Base-by-base conservation (phyloP, 345 rosid genomes). In the Barbarea vulgaris region DNA sequence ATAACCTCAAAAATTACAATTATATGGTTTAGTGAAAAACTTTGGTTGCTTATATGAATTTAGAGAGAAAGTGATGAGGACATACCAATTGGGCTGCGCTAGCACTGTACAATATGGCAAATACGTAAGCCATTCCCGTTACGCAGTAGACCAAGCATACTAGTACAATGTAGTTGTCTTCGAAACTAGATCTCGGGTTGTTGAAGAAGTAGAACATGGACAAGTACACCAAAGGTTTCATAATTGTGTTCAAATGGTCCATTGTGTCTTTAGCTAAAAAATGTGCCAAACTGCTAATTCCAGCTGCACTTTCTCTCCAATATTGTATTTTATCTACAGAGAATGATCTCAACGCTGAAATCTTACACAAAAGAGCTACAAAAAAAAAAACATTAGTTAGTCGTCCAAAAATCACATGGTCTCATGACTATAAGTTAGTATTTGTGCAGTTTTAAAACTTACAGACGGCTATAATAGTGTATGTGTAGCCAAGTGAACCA, bases 191-290 rank as follows among this genome's bases (percentile, higher is more conserved):
- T 81, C 96, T 87, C 1, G 96, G 98, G 66, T 84, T 90, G 85
- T 87, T 89, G 91, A 90, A 93, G 93, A 90, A 93, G 79, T 86
- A 90, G 84, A 90, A 88, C 93, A 89, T 90, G 52, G 93, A 93
- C 67, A 93, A 79, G 79, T 88, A 93, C 44, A 90, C 90, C 63
- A 93, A 74, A 24, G 96, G 98, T 80, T 93, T 93, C 77, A 93
- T 46, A 31, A 87, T 36, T 34, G 85, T 86, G 73, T 83, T 88
- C 76, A 93, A 84, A 74, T 80, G 91, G 63, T 93, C 98, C 22
- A 88, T 60, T 37, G 93, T 90, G 51, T 93, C 96, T 80, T 86
- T 93, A 4, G 98, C 83, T 33, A 93, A 55, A 69, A 90, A 93
- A 85, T 93, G 88, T 65, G 95, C 96, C 25, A 89, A 83, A 64